Percentiles rank a stretch among this genome's conserved stretches.
Evolutionary conservation across 164 flowering plant genomes (phyloP).

Genomic region (Aristolochia fimbriata): DNA sequence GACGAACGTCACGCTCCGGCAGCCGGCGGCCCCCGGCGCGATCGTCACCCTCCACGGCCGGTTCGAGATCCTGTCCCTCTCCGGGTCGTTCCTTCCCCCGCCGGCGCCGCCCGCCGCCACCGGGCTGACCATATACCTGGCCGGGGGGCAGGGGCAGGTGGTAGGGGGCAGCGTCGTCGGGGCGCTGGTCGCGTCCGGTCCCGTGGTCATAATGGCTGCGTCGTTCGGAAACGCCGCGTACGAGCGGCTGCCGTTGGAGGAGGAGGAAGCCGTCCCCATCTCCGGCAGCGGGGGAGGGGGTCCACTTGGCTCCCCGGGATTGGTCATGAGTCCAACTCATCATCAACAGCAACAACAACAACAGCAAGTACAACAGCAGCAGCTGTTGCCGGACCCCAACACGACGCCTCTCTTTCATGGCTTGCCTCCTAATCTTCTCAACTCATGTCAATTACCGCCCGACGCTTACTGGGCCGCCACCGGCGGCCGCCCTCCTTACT

Average conservation of each 20-base stretch:
- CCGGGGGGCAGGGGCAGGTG: constrained; percentile 90
- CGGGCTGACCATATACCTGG: constrained; percentile 60
- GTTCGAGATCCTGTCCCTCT: constrained; percentile 76
- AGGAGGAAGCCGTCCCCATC: constrained; percentile 22
- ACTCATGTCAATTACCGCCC: constrained; percentile 43
- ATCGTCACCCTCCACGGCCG: constrained; percentile 70
- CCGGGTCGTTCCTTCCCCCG: constrained; percentile 79
- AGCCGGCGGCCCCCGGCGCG: constrained; percentile 57
- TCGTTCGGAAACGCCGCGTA: constrained; percentile 90
- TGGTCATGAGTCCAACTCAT: constrained; percentile 12
- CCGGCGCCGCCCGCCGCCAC: constrained; percentile 90
- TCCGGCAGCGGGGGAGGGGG: constrained; percentile 35
- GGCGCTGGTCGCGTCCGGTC: constrained; percentile 67
- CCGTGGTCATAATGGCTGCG: constrained; percentile 86
- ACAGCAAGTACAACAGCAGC: constrained; percentile 40
- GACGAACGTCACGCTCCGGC: constrained; percentile 64
- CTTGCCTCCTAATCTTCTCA: constrained; percentile 54
- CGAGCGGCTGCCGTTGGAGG: constrained; percentile 80
- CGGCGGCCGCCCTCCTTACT: constrained; percentile 52
- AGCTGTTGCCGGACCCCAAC: constrained; percentile 36
- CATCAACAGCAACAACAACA: constrained; percentile 33
- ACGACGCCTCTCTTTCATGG: constrained; percentile 39
- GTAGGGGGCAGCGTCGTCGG: constrained; percentile 84
- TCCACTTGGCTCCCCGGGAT: constrained; percentile 29
- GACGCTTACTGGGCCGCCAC: constrained; percentile 60